These are phyloP conservation scores for Anaeromyces robustus DNA, from an alignment of 192 early-diverging fungal genomes.

Conservation along the genomic window DNA sequence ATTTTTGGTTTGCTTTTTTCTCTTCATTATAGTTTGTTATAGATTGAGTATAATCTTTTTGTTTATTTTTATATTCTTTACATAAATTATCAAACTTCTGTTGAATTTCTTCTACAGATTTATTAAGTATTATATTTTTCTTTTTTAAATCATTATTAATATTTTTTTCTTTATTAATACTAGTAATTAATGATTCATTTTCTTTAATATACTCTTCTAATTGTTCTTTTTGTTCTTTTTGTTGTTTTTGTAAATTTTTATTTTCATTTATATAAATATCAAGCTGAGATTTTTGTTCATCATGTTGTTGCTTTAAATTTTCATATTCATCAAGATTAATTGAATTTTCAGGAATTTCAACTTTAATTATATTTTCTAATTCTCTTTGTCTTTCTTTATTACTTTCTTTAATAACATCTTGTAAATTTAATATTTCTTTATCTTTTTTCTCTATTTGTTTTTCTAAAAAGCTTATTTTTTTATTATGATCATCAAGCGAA, in stretches of 20 bases:
- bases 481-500: background rate
- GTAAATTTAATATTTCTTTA: background rate
- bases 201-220: background rate
- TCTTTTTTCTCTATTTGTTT: background rate
- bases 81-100: background rate
- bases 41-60: background rate
- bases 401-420: background rate
- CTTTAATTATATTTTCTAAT: background rate
- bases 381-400: background rate
- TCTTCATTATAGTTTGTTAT: background rate
- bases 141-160: background rate
- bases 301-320: background rate
- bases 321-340: background rate
- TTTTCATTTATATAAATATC: background rate
- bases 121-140: background rate
- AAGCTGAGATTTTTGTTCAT: background rate
- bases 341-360: background rate
- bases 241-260: background rate
- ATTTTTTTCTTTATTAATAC: background rate
- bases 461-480: background rate
- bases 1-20: background rate
- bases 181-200: background rate
- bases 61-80: background rate
- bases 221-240: background rate
- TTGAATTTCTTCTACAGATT: background rate